Conservation (phyloP, 1,284 basidiomycete genomes). For the Volvariella volvacea region DNA sequence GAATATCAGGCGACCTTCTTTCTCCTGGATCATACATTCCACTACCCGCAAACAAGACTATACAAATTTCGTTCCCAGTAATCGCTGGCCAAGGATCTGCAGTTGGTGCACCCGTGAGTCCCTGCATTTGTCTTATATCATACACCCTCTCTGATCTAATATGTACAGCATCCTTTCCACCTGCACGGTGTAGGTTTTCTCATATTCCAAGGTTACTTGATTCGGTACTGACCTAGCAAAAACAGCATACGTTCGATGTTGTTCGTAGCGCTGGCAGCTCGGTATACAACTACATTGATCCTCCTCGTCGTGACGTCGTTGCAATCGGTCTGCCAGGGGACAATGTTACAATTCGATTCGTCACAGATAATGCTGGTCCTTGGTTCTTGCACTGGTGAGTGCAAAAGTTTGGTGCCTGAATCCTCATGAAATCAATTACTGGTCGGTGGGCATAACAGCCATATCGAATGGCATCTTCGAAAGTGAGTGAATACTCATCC, state of each 20-base stretch:
- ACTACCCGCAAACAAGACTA: constrained; percentile 35
- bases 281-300: constrained; percentile 27
- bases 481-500: constrained; percentile 11
- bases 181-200: constrained; percentile 29
- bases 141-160: constrained; percentile 3
- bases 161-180: constrained; percentile 24
- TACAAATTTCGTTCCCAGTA: constrained; percentile 36
- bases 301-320: constrained; percentile 24
- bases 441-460: no score
- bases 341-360: constrained; percentile 24
- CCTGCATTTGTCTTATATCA: constrained; percentile 2
- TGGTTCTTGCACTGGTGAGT: constrained; percentile 38
- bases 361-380: constrained; percentile 31
- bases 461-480: constrained; percentile 25
- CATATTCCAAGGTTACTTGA: no score
- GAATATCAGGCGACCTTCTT: constrained; percentile 25
- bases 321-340: constrained; percentile 16
- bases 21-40: constrained; percentile 36
- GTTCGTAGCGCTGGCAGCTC: constrained; percentile 24
- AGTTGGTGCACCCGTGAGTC: constrained; percentile 17
- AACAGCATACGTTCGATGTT: constrained; percentile 26
- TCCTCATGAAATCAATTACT: neutral
- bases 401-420: neutral
- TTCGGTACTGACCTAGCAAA: no score
- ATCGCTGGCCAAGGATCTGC: constrained; percentile 21